Base-by-base conservation (phyloP, 108 stramenopile species). In the Conticribra guillardii region DNA sequence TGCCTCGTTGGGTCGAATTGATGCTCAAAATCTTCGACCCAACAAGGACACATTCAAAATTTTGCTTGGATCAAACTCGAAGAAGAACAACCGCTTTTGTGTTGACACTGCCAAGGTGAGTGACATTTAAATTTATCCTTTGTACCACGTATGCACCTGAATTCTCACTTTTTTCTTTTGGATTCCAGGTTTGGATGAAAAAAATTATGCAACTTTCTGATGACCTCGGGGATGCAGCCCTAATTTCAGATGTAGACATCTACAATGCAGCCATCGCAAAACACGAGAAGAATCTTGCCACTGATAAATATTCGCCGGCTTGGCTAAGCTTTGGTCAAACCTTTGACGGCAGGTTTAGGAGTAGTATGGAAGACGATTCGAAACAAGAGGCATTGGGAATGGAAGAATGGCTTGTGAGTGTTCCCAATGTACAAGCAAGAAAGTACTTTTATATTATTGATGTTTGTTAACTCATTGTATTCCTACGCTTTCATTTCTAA, bases 221-320 rank as follows among this genome's bases (percentile, higher is more conserved):
- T 33, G 58, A 55, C 14, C 49, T 51, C 45, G 9, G 32, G 14
- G 65, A 63, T 22, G 56, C 51, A 46, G 47, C 72, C 0, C 52
- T 88, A 22, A 44, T 64, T 17, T 76, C 84, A 9, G 82, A 82
- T 34, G 69, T 69, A 16, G 74, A 81, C 45, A 64, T 77, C 14
- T 91, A 81, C 75, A 88, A 82, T 79, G 90, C 89, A 22, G 85
- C 90, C 8, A 60, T 94, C 19, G 73, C 77, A 17, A 56, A 48
- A 18, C 16, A 17, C 3, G 45, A 15, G 24, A 21, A 30, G 26
- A 15, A 48, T 58, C 8, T 18, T 26, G 37, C 67, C 1, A 27
- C 21, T 44, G 18, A 55, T 29, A 33, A 57, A 24, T 48, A 73
- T 64, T 48, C 52, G 61, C 51, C 64, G 18, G 76, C 86, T 78